These are phyloP conservation scores for Phytophthora parvispora DNA, from an alignment of 352 stramenopile genomes.

Conservation along the genomic window DNA sequence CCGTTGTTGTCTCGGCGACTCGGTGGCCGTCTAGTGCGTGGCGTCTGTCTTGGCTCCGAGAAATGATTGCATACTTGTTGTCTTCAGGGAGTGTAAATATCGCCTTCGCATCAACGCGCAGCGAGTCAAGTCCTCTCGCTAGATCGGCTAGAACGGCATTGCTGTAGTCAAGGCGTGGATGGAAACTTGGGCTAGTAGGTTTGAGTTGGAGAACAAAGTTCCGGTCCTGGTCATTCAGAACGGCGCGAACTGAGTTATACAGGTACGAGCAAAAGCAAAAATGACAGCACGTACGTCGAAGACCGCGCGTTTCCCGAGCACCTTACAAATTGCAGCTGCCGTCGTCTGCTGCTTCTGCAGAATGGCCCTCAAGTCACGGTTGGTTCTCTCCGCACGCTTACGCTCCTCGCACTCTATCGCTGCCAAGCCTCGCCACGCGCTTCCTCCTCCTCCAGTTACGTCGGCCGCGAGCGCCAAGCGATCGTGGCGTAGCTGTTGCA, in stretches of 20 bases:
- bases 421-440: conserved; percentile 10
- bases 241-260: no score
- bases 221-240: conserved; percentile 5
- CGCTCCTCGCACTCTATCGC: conserved; percentile 14
- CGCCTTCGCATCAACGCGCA: background rate
- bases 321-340: conserved; percentile 1
- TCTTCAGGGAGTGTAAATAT: conserved; percentile 1
- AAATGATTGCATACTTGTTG: background rate
- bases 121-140: conserved; percentile 1
- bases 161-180: conserved; percentile 1
- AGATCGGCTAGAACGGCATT: conserved; percentile 5
- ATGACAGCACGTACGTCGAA: conserved; percentile 8
- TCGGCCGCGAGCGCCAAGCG: background rate
- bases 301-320: conserved; percentile 8
- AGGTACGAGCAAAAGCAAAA: no score
- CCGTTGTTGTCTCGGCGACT: conserved; percentile 19
- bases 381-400: conserved; percentile 19
- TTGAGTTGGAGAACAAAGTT: conserved; percentile 8
- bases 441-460: background rate
- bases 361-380: conserved; percentile 25
- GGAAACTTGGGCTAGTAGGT: background rate
- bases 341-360: conserved; percentile 18
- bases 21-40: background rate
- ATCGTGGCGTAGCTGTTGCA: conserved; percentile 8
- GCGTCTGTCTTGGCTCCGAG: conserved; percentile 1